These are phyloP conservation scores for Leccinum longicurvipes DNA, from an alignment of 768 basidiomycete genomes.

Conservation along the genomic window DNA sequence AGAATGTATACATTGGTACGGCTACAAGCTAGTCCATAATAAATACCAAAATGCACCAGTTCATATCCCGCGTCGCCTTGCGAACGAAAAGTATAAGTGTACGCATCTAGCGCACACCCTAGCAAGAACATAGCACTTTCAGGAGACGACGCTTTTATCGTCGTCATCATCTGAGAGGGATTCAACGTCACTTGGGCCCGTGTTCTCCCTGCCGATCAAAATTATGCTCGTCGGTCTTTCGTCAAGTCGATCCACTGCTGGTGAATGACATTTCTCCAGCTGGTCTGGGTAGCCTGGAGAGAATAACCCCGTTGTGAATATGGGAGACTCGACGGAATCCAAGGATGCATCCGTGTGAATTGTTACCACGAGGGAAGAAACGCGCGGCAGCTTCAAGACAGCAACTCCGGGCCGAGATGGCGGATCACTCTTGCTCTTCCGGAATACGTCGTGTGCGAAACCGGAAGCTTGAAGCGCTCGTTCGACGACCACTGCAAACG, in stretches of 20 bases:
- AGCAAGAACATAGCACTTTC: background rate
- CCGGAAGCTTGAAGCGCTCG: slow-evolving; percentile 13
- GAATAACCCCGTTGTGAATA: slow-evolving; percentile 5
- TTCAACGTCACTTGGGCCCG: background rate
- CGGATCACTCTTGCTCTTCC: background rate
- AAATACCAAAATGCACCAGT: background rate
- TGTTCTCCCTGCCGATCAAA: background rate
- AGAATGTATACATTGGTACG: background rate
- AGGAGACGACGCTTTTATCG: background rate
- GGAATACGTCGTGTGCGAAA: slow-evolving; percentile 17
- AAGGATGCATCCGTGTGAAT: background rate
- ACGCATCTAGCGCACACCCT: background rate
- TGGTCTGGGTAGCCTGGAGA: background rate
- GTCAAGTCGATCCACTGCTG: background rate
- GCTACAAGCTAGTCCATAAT: background rate
- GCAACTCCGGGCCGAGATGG: background rate
- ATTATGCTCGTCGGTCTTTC: background rate
- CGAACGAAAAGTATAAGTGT: background rate
- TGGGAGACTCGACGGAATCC: background rate
- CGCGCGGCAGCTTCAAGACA: background rate
- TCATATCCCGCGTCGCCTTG: background rate
- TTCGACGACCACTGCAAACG: slow-evolving; percentile 14
- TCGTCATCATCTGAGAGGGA: background rate
- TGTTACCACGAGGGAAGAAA: background rate
- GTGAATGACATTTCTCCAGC: background rate